phyloP scores from a whole-genome alignment of 1,139 yeast species.

The Blastobotrys capitulatus region DNA sequence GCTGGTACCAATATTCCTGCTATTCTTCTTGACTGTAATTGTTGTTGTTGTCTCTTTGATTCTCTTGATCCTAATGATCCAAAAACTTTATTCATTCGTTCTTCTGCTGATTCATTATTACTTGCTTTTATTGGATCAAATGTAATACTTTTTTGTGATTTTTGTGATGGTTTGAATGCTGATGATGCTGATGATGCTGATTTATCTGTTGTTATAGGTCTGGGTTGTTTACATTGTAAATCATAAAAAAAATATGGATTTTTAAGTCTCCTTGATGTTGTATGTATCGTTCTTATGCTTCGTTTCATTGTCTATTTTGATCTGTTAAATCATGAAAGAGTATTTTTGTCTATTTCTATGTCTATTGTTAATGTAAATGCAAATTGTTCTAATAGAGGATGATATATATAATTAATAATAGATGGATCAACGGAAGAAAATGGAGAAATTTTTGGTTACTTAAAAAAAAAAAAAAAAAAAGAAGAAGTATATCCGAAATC shows the following conservation, averaged over 20 bases:
- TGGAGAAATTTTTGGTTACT: no score
- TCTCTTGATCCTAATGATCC: slow-evolving; percentile 37
- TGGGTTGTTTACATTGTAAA: background rate
- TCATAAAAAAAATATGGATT: background rate
- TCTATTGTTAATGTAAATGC: no score
- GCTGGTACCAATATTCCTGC: slow-evolving; percentile 77
- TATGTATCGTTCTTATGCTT: slow-evolving; percentile 10
- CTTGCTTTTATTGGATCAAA: slow-evolving; percentile 23
- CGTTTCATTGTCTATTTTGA: slow-evolving; percentile 1
- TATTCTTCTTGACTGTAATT: slow-evolving; percentile 33
- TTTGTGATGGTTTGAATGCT: background rate
- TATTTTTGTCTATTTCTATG: no score
- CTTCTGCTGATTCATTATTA: slow-evolving; percentile 14
- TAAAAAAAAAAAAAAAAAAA: no score
- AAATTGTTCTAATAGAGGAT: no score
- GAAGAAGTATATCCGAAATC: no score
- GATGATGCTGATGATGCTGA: background rate
- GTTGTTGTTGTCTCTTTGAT: slow-evolving; percentile 29
- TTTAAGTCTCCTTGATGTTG: background rate
- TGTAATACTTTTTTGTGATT: slow-evolving; percentile 5
- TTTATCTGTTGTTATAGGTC: background rate
- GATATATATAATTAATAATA: no score
- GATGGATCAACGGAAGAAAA: no score
- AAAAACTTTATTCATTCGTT: slow-evolving; percentile 27
- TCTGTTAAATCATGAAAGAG: no score